phyloP scores from a whole-genome alignment of 176 grass and related monocot genomes.

The Poa annua region DNA sequence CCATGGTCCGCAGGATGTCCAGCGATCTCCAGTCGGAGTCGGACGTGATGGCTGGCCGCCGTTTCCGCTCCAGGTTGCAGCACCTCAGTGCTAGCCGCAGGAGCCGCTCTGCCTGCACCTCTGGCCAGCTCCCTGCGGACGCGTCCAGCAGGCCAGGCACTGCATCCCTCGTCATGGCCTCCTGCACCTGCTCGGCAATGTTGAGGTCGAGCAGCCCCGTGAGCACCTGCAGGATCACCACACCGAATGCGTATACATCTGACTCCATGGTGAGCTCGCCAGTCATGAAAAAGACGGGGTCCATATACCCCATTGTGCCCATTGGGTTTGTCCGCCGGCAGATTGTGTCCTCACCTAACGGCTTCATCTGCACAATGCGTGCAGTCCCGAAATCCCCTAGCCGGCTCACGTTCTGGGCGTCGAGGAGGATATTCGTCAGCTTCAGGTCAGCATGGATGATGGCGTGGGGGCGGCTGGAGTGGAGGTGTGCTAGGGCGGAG shows the following conservation, averaged over 20 bases:
- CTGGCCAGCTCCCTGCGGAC: slow-evolving; percentile 50
- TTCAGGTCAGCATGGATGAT: slow-evolving; percentile 80
- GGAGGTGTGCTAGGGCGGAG: slow-evolving; percentile 61
- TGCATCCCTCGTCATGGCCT: slow-evolving; percentile 32
- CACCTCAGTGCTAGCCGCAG: slow-evolving; percentile 43
- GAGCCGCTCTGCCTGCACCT: slow-evolving; percentile 45
- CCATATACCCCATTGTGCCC: slow-evolving; percentile 54
- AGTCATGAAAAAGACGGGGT: slow-evolving; percentile 51
- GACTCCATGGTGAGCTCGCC: slow-evolving; percentile 57
- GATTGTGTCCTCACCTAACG: slow-evolving; percentile 48
- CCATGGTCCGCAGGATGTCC: slow-evolving; percentile 46
- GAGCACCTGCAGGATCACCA: slow-evolving; percentile 52
- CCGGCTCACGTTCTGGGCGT: slow-evolving; percentile 47
- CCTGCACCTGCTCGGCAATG: slow-evolving; percentile 45
- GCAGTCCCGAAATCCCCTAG: slow-evolving; percentile 72
- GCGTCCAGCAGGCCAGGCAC: slow-evolving; percentile 43
- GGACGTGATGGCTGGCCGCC: slow-evolving; percentile 42
- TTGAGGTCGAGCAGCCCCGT: slow-evolving; percentile 44
- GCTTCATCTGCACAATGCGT: slow-evolving; percentile 42
- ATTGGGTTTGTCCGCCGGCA: slow-evolving; percentile 51
- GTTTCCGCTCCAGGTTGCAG: slow-evolving; percentile 51
- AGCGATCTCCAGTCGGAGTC: slow-evolving; percentile 49
- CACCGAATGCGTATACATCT: slow-evolving; percentile 51
- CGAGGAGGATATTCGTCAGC: slow-evolving; percentile 68
- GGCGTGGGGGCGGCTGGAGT: slow-evolving; percentile 53